These are phyloP conservation scores for Tetradesmus obliquus DNA, from an alignment of 139 green algal genomes.

Conservation along the genomic window DNA sequence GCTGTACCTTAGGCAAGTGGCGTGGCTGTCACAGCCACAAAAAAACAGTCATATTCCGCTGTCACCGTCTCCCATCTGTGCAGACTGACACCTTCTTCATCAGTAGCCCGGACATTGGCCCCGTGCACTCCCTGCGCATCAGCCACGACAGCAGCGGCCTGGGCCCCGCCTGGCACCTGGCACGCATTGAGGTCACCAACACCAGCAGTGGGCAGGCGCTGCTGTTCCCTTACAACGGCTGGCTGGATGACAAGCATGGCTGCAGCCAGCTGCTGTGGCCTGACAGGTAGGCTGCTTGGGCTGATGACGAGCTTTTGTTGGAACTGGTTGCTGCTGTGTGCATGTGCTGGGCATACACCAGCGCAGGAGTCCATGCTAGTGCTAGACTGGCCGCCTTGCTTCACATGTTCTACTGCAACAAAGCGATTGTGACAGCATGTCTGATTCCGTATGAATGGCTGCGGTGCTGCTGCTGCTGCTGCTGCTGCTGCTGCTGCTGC, in stretches of 20 bases:
- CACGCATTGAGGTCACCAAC: constrained; percentile 33
- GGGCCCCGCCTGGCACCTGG: constrained; percentile 55
- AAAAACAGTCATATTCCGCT: too few species aligned
- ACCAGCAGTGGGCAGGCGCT: not conserved
- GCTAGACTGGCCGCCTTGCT: too few species aligned
- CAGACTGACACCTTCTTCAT: constrained; percentile 72
- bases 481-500: not conserved
- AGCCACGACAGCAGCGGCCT: constrained; percentile 62
- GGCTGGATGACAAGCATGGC: constrained; percentile 41
- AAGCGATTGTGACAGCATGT: too few species aligned
- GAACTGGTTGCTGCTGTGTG: not conserved
- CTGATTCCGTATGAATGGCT: too few species aligned
- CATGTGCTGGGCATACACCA: too few species aligned
- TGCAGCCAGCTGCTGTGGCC: constrained; percentile 26
- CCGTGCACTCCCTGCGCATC: constrained; percentile 55
- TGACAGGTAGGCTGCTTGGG: not conserved
- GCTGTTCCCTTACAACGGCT: constrained; percentile 36
- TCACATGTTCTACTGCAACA: too few species aligned
- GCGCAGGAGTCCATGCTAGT: too few species aligned
- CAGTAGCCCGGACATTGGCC: constrained; percentile 58
- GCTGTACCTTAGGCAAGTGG: too few species aligned
- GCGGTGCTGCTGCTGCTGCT: not conserved
- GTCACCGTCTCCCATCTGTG: too few species aligned
- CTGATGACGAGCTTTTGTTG: not conserved
- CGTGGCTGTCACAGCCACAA: too few species aligned